Conservation (phyloP, 371 early-diverging fungal genomes). For the Massospora cicadina region DNA sequence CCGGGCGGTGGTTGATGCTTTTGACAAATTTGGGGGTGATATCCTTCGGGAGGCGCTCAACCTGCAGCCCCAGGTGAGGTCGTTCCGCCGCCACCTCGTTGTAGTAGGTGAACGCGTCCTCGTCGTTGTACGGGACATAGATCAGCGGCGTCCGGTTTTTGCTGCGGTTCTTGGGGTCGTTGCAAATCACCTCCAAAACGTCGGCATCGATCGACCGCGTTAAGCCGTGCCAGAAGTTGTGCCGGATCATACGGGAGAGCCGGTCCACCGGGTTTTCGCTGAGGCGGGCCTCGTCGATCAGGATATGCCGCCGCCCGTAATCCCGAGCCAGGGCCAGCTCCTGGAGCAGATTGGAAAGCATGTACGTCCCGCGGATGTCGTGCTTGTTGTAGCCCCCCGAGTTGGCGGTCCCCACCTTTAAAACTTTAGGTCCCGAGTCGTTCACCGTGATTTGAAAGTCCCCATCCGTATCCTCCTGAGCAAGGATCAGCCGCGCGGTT, state of each 20-base stretch:
- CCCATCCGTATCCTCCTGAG: slow-evolving; percentile 90
- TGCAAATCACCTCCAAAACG: slow-evolving; percentile 73
- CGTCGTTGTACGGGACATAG: slow-evolving; percentile 74
- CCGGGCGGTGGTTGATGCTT: slow-evolving; percentile 71
- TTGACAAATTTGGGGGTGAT: slow-evolving; percentile 84
- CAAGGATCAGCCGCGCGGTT: slow-evolving; percentile 56
- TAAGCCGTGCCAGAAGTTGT: slow-evolving; percentile 86
- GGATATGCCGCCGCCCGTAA: slow-evolving; percentile 65
- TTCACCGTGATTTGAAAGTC: slow-evolving; percentile 87
- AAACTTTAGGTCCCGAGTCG: slow-evolving; percentile 80
- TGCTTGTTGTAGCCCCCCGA: slow-evolving; percentile 71
- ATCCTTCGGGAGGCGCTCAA: slow-evolving; percentile 62
- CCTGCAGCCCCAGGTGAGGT: slow-evolving; percentile 56
- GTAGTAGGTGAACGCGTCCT: slow-evolving; percentile 62
- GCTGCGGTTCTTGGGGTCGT: slow-evolving; percentile 82
- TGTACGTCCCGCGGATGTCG: slow-evolving; percentile 86
- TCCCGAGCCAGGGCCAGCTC: slow-evolving; percentile 84
- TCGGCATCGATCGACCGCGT: slow-evolving; percentile 85
- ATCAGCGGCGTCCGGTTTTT: slow-evolving; percentile 65
- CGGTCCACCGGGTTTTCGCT: slow-evolving; percentile 89
- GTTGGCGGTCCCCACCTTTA: slow-evolving; percentile 71
- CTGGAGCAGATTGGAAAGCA: slow-evolving; percentile 83
- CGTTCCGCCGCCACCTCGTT: slow-evolving; percentile 33
- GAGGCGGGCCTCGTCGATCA: slow-evolving; percentile 68
- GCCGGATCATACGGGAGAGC: slow-evolving; percentile 72